Conservation (phyloP, 192 early-diverging fungal species). For the Linnemannia exigua region DNA sequence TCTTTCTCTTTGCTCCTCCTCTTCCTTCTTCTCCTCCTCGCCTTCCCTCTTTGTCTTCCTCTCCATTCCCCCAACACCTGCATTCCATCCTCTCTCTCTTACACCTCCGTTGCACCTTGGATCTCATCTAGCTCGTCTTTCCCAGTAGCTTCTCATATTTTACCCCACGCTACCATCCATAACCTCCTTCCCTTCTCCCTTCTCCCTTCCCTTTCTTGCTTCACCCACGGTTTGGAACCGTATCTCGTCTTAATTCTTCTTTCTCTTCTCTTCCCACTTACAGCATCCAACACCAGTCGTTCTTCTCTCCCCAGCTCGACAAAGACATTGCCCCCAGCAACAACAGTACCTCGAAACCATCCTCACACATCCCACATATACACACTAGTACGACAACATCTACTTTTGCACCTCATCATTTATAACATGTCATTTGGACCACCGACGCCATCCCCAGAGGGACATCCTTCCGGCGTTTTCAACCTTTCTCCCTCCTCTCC, state of each 20-base stretch:
- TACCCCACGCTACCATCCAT: not conserved
- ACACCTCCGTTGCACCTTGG: not conserved
- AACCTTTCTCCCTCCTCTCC: not conserved
- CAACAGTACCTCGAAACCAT: not conserved
- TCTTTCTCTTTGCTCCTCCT: not conserved
- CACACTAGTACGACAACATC: not conserved
- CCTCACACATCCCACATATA: not conserved
- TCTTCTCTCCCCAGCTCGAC: not conserved
- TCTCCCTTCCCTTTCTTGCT: not conserved
- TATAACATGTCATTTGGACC: not conserved
- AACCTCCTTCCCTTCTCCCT: not conserved
- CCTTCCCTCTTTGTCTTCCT: not conserved
- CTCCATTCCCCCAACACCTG: not conserved
- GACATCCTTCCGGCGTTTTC: not conserved
- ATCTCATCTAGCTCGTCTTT: not conserved
- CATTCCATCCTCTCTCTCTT: not conserved
- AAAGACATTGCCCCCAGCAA: not conserved
- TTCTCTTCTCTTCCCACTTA: not conserved
- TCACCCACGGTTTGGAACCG: not conserved
- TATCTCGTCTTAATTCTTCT: not conserved
- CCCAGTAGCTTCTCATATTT: not conserved
- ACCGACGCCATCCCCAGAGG: not conserved
- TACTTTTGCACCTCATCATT: not conserved
- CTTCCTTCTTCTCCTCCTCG: too few species aligned
- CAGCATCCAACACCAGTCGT: not conserved